These are phyloP conservation scores for Rhodotorula diobovata DNA, from an alignment of 768 basidiomycete genomes.

Conservation along the genomic window DNA sequence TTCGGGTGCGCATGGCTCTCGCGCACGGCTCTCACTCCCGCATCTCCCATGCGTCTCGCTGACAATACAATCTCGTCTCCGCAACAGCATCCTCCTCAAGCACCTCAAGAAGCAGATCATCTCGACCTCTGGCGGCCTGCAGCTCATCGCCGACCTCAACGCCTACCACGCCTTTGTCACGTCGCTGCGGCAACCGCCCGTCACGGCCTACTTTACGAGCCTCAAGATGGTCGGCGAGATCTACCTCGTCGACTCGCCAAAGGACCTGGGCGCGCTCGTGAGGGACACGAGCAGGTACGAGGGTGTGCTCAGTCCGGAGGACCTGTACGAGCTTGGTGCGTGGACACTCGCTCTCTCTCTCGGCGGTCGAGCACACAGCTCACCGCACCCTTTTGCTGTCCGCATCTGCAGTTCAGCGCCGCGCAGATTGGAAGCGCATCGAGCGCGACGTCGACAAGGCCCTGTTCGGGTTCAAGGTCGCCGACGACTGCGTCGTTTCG, in stretches of 20 bases:
- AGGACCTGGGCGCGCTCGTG: constrained; percentile 92
- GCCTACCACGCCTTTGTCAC: constrained; percentile 84
- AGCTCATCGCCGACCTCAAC: constrained; percentile 93
- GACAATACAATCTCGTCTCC: neutral
- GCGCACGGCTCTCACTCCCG: neutral
- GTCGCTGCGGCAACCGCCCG: constrained; percentile 75
- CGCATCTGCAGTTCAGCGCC: constrained; percentile 16
- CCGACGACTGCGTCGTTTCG: constrained; percentile 28
- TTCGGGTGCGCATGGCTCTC: constrained; percentile 59
- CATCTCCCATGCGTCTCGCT: neutral
- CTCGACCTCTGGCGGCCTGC: constrained; percentile 86
- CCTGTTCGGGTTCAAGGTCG: constrained; percentile 33
- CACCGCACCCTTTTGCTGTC: neutral
- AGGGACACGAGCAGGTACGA: constrained; percentile 92
- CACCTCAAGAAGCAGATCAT: constrained; percentile 97
- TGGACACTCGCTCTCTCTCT: neutral
- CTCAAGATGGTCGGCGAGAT: constrained; percentile 97
- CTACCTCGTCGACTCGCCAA: constrained; percentile 74
- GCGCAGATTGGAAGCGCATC: constrained; percentile 90
- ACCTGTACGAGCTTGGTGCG: constrained; percentile 94
- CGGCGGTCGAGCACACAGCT: neutral
- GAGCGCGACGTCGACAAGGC: constrained; percentile 72
- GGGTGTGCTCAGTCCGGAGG: constrained; percentile 90
- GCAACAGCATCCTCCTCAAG: constrained; percentile 77
- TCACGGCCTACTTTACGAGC: constrained; percentile 83